phyloP scores from a whole-genome alignment of 805 yeast genomes.

The Jamesozyma rosinii region DNA sequence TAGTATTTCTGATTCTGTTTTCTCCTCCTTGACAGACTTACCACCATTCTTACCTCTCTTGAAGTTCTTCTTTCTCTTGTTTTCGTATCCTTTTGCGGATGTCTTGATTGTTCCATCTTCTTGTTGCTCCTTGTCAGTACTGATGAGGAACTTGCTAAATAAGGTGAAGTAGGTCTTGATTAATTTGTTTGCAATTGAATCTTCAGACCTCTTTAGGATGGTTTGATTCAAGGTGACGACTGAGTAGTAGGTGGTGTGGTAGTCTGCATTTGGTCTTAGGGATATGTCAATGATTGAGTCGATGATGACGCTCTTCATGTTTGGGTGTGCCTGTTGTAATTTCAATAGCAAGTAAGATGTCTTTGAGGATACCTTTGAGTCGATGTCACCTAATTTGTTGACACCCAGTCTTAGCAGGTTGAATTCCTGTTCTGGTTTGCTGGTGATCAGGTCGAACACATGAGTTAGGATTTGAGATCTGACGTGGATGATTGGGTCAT shows the following conservation, averaged over 20 bases:
- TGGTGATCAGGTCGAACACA: slow-evolving; percentile 67
- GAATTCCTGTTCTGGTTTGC: slow-evolving; percentile 95
- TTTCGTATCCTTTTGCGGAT: slow-evolving; percentile 37
- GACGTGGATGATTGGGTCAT: slow-evolving; percentile 84
- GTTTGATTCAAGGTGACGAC: slow-evolving; percentile 87
- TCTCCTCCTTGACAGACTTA: slow-evolving; percentile 54
- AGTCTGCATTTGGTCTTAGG: slow-evolving; percentile 65
- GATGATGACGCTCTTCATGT: slow-evolving; percentile 77
- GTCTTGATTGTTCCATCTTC: slow-evolving; percentile 29
- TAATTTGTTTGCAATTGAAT: slow-evolving; percentile 70
- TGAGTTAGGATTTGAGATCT: slow-evolving; percentile 68
- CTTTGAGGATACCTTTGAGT: slow-evolving; percentile 81
- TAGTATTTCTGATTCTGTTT: slow-evolving; percentile 51
- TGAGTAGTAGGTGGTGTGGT: slow-evolving; percentile 82
- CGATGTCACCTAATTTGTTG: slow-evolving; percentile 88
- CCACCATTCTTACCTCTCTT: slow-evolving; percentile 87
- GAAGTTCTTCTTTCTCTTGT: slow-evolving; percentile 63
- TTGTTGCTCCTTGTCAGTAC: slow-evolving; percentile 46
- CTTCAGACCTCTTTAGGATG: slow-evolving; percentile 69
- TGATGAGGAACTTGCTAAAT: slow-evolving; percentile 73
- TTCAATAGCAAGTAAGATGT: slow-evolving; percentile 73
- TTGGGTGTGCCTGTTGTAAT: slow-evolving; percentile 86
- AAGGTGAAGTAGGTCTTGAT: slow-evolving; percentile 78
- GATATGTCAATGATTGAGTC: slow-evolving; percentile 75
- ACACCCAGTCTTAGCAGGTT: slow-evolving; percentile 82